Conservation (phyloP, 1,284 basidiomycete species). For the Austroboletus rostrupii region DNA sequence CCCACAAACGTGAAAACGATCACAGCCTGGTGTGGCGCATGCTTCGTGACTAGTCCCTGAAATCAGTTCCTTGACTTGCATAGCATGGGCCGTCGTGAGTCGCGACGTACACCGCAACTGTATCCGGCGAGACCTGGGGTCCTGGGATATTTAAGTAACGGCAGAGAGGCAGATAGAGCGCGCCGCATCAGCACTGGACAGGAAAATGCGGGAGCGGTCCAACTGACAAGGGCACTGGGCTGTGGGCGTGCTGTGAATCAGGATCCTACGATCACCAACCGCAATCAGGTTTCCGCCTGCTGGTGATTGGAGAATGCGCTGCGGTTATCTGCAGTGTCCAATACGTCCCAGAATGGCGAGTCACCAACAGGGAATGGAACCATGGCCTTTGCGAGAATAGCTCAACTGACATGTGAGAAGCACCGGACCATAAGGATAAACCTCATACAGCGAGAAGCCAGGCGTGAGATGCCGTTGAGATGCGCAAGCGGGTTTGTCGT, state of each 20-base stretch:
- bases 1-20: constrained; percentile 8
- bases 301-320: constrained; percentile 28
- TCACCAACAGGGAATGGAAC: constrained; percentile 24
- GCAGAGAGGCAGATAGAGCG: constrained; percentile 4
- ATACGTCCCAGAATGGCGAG: constrained; percentile 21
- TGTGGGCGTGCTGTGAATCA: constrained; percentile 25
- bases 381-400: constrained; percentile 14
- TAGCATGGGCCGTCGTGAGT: constrained; percentile 9
- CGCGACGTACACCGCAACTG: constrained; percentile 12
- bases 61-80: constrained; percentile 10
- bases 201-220: constrained; percentile 6
- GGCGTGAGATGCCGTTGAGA: constrained; percentile 12
- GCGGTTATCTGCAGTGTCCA: constrained; percentile 12
- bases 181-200: constrained; percentile 8
- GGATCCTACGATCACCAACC: constrained; percentile 17
- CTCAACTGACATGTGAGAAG: constrained; percentile 20
- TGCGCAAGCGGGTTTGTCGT: constrained; percentile 8
- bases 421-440: constrained; percentile 10
- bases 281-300: constrained; percentile 17
- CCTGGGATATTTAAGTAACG: neutral
- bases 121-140: neutral
- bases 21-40: constrained; percentile 9
- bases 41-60: constrained; percentile 3
- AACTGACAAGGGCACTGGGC: constrained; percentile 21
- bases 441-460: constrained; percentile 18